Evolutionary conservation across 2,329 filamentous ascomycete genomes (phyloP), one percentile per base, ranked within the genome.

Genomic region (Fusarium sp.): DNA sequence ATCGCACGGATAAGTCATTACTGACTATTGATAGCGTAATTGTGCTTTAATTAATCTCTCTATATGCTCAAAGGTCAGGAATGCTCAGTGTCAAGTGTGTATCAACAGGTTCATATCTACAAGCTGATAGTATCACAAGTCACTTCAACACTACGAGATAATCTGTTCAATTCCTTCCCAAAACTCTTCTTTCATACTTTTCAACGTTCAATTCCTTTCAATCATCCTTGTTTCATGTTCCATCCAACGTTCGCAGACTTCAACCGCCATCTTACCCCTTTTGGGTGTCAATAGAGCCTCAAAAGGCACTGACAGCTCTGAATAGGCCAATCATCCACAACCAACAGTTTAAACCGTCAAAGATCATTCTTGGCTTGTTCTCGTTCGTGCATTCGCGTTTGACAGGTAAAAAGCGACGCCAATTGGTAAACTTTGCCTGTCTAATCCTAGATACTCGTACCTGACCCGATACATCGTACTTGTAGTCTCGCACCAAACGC

Each of bases 221-320:
- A 29, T 16, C 6, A 4, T 25, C 24, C 37, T 42, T 7, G 56
- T 64, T 67, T 59, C 57, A 58, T 48, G 45, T 58, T 53, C 18
- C 27, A 53, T 24, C 10, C 16, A 11, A 40, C 56, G 44, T 61
- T 60, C 62, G 54, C 24, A 27, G 63, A 47, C 48, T 18, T 52
- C 41, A 67, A 29, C 56, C 48, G 46, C 48, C 44, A 25, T 40
- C 37, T 71, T 74, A 32, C 73, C 73, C 47, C 29, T 69, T 75
- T 66, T 54, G 72, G 74, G 54, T 54, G 32, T 76, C 58, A 76
- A 75, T 75, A 75, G 64, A 73, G 61, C 65, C 53, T 75, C 72
- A 75, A 74, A 68, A 62, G 57, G 49, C 56, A 63, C 52, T 51
- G 58, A 57, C 52, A 52, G 25, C n/a, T 60, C 27, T 40, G 51